Evolutionary conservation across 805 yeast species (phyloP).

Genomic region (Saccharomycopsis microspora): DNA sequence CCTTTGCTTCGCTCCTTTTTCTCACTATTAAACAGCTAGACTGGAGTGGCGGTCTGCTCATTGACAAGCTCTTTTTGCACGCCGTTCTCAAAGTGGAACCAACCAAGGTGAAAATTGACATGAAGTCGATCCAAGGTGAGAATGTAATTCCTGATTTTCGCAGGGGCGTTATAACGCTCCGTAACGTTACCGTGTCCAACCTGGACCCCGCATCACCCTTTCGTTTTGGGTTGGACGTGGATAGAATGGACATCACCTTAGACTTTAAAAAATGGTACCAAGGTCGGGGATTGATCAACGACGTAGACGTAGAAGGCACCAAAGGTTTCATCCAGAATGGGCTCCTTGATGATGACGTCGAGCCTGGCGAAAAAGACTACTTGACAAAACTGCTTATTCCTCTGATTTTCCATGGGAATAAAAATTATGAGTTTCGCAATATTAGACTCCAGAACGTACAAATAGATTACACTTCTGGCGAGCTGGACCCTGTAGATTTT

Average conservation of each 20-base stretch:
- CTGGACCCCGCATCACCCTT: neutral
- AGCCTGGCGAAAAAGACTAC: conserved; percentile 9
- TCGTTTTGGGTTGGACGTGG: conserved; percentile 70
- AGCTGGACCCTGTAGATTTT: conserved; percentile 30
- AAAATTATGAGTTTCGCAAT: conserved; percentile 6
- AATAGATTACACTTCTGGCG: conserved; percentile 6
- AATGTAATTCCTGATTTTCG: conserved; percentile 12
- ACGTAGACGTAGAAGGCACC: conserved; percentile 68
- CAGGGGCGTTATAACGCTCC: conserved; percentile 13
- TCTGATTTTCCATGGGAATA: conserved; percentile 7
- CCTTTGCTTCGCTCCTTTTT: conserved; percentile 73
- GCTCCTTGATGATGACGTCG: conserved; percentile 2
- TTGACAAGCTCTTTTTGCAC: conserved; percentile 8
- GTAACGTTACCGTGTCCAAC: conserved; percentile 3
- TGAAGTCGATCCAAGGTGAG: conserved; percentile 2
- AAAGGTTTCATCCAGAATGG: conserved; percentile 42
- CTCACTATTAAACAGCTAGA: conserved; percentile 45
- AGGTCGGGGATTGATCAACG: conserved; percentile 75
- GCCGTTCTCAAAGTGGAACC: conserved; percentile 9
- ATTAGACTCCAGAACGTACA: conserved; percentile 8
- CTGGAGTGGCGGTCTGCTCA: conserved; percentile 2
- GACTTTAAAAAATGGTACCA: conserved; percentile 79
- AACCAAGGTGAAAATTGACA: conserved; percentile 5
- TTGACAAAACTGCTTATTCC: conserved; percentile 4
- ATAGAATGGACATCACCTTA: conserved; percentile 66